A percentile compares a stretch with the other conserved stretches of the same genome.
These are phyloP conservation scores for Cutaneotrichosporon arboriforme DNA, from an alignment of 1,284 basidiomycete species.

Conservation along the genomic window DNA sequence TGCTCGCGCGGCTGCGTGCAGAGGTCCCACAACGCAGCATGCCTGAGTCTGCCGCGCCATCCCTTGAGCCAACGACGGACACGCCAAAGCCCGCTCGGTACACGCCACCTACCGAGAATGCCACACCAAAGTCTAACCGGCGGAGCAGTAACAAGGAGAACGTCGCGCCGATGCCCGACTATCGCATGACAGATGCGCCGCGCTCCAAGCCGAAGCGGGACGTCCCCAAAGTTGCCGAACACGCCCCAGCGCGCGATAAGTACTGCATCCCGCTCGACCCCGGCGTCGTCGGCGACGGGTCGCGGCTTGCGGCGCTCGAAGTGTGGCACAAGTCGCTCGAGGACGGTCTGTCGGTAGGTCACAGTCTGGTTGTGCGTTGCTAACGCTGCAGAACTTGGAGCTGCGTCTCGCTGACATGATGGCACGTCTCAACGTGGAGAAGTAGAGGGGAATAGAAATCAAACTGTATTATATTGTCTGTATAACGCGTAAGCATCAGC, in stretches of 20 bases:
- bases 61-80: too few species aligned
- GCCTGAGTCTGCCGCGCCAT: too few species aligned
- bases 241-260: neutral
- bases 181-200: neutral
- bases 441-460: neutral
- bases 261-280: neutral
- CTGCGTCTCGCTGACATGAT: conserved; percentile 7
- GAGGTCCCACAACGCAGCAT: neutral
- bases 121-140: too few species aligned
- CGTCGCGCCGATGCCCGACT: too few species aligned
- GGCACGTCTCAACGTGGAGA: neutral
- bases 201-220: neutral
- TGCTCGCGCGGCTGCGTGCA: too few species aligned
- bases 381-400: conserved; percentile 7
- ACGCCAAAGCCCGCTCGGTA: too few species aligned
- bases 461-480: neutral
- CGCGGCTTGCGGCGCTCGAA: conserved; percentile 5
- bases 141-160: too few species aligned
- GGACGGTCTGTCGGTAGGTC: conserved; percentile 9
- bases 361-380: conserved; percentile 7
- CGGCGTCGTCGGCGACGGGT: neutral
- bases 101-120: too few species aligned
- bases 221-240: too few species aligned
- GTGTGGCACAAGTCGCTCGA: conserved; percentile 16
- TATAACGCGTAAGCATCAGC: neutral